Percentiles rank a stretch among this genome's conserved stretches.
Evolutionary conservation across 225 moss, liverwort and hornwort species (phyloP).

Genomic region (Lunularia cruciata): DNA sequence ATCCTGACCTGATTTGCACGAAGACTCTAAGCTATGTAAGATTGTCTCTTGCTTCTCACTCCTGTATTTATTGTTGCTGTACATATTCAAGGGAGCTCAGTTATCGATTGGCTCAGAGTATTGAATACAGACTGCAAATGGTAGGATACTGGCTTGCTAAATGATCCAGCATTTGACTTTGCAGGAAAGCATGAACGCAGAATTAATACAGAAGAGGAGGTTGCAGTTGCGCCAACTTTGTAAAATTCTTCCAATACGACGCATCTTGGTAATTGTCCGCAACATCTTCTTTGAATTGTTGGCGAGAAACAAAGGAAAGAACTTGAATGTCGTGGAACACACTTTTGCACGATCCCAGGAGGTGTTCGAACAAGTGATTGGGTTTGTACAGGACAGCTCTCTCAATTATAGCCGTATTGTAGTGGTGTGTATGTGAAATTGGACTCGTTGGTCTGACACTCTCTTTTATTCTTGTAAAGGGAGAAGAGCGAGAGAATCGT

Average conservation of each 20-base stretch:
- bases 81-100: background rate
- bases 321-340: no score
- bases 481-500: constrained; percentile 51
- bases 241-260: constrained; percentile 84
- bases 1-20: constrained; percentile 73
- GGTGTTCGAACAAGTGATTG: no score
- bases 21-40: constrained; percentile 74
- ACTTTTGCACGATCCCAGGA: no score
- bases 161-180: background rate
- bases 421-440: no score
- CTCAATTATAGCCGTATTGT: no score
- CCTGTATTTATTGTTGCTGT: background rate
- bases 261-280: constrained; percentile 64
- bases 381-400: no score
- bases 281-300: background rate
- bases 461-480: background rate
- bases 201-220: constrained; percentile 75
- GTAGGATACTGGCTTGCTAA: background rate
- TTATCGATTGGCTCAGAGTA: background rate
- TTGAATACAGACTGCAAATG: background rate
- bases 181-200: constrained; percentile 75
- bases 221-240: constrained; percentile 78
- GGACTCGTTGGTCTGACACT: no score
- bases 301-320: no score
- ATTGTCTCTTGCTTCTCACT: no score